A percentile compares a stretch with the other conserved stretches of the same genome.
phyloP scores from a whole-genome alignment of 2,329 filamentous ascomycete species.

The Aspergillus melleus region DNA sequence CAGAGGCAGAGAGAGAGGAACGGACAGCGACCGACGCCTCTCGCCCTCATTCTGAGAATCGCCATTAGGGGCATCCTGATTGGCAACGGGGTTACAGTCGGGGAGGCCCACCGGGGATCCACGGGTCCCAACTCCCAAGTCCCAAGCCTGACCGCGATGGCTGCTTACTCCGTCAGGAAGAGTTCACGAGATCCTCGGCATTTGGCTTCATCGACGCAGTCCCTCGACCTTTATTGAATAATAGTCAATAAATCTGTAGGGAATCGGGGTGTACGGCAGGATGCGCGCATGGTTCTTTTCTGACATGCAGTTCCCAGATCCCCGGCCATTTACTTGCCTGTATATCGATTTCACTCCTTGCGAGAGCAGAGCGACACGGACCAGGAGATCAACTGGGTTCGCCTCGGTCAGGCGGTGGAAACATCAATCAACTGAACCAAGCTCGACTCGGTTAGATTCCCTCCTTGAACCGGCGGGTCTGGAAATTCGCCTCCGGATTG shows the following conservation, averaged over 20 bases:
- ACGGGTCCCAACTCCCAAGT: not conserved
- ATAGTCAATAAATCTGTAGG: not conserved
- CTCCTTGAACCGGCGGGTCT: no score
- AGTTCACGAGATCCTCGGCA: slow-evolving; percentile 18
- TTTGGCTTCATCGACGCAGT: not conserved
- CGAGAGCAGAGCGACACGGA: not conserved
- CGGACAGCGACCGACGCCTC: slow-evolving; percentile 6
- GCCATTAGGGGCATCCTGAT: slow-evolving; percentile 11
- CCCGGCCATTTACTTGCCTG: not conserved
- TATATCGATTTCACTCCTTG: not conserved
- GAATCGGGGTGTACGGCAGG: no score
- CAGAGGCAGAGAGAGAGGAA: not conserved
- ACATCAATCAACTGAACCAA: not conserved
- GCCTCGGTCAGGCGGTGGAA: slow-evolving; percentile 6
- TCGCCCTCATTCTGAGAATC: slow-evolving; percentile 1
- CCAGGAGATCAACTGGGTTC: not conserved
- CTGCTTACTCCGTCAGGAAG: slow-evolving; percentile 15
- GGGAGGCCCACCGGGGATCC: not conserved
- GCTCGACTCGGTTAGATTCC: no score
- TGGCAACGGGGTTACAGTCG: slow-evolving; percentile 8
- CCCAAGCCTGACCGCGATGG: not conserved
- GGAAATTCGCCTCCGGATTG: slow-evolving; percentile 15
- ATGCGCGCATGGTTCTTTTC: no score
- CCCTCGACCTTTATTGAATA: not conserved
- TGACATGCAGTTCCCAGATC: no score